Evolutionary conservation across 345 rosid genomes (phyloP), one percentile per base, ranked within the genome.

Genomic region (Rubroshorea leprosula): DNA sequence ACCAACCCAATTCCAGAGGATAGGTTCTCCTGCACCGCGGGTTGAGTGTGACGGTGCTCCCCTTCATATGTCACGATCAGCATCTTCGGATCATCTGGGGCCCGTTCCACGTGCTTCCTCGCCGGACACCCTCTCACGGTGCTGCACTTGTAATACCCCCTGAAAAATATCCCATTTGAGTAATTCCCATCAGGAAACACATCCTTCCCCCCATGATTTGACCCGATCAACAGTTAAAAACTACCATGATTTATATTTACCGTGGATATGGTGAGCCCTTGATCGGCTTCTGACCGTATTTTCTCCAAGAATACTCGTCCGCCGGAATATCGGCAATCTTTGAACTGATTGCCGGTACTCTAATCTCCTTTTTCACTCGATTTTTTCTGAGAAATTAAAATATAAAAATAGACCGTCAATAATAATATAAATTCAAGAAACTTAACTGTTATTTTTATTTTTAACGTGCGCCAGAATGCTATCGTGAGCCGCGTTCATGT

Each of bases 211-310:
- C n/a, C n/a, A n/a, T n/a, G n/a, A n/a, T n/a, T n/a, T n/a, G n/a
- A n/a, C n/a, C n/a, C n/a, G n/a, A n/a, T n/a, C n/a, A n/a, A n/a
- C n/a, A n/a, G n/a, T n/a, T n/a, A n/a, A n/a, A n/a, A n/a, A n/a
- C n/a, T n/a, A n/a, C n/a, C n/a, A n/a, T n/a, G n/a, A n/a, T n/a
- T n/a, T n/a, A n/a, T 60, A 58, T 53, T 81, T 80, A 86, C 98
- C 98, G 76, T 71, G 99, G 97, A 67, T 80, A 83, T 1, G 99
- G 97, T 1, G 99, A 89, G 11, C 99, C 99, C 57, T 89, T 92
- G 70, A 92, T 89, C 51, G 97, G 99, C 74, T 92, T 92, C 48
- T 92, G 97, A 15, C 99, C 99, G 64, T n/a, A n/a, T n/a, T n/a
- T n/a, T n/a, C n/a, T n/a, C n/a, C n/a, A n/a, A n/a, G n/a, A n/a